These are phyloP conservation scores for Telopea speciosissima DNA, from an alignment of 177 flowering plant species.

Conservation along the genomic window DNA sequence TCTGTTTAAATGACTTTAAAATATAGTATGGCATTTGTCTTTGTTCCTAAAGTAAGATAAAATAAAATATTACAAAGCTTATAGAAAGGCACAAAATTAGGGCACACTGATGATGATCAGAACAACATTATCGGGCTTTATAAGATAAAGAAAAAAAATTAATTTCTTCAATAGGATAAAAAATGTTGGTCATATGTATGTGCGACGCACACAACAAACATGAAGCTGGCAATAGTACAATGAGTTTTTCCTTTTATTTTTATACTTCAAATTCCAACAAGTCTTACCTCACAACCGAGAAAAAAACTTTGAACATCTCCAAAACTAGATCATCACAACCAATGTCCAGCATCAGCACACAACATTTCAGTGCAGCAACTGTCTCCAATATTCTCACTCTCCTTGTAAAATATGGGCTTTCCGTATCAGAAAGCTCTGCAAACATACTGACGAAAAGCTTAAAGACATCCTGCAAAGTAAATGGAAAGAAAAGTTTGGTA, in stretches of 20 bases:
- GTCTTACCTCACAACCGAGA: conserved; percentile 63
- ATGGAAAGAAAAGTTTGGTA: no score
- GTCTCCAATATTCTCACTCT: conserved; percentile 79
- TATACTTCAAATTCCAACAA: no score
- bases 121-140: neutral
- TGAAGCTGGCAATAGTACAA: neutral
- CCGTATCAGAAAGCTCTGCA: conserved; percentile 53
- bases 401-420: conserved; percentile 63
- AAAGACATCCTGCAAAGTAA: conserved; percentile 61
- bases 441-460: conserved; percentile 52
- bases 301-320: conserved; percentile 75
- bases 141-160: neutral
- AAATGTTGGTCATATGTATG: neutral
- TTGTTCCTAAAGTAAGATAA: no score
- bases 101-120: neutral
- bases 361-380: conserved; percentile 63
- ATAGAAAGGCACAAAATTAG: no score
- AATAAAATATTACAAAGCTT: no score
- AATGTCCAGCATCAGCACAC: conserved; percentile 72
- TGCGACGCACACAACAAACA: conserved; percentile 5
- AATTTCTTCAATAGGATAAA: neutral
- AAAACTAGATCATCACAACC: conserved; percentile 63
- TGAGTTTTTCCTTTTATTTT: neutral
- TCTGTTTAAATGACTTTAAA: no score
- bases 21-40: no score